These are phyloP conservation scores for Elasticomyces elasticus DNA, from an alignment of 495 filamentous ascomycete genomes.

Conservation along the genomic window DNA sequence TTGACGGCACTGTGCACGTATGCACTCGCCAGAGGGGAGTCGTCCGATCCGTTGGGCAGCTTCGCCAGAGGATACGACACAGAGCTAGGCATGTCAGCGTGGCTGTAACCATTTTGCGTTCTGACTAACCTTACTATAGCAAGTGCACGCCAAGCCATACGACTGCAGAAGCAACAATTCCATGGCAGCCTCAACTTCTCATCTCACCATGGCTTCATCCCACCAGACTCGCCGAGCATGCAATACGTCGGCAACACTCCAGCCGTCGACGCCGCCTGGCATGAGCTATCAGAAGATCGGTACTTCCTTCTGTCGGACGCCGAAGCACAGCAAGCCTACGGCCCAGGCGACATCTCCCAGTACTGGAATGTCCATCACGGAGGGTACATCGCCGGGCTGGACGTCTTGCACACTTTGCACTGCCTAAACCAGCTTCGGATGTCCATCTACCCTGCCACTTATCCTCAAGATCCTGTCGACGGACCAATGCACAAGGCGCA, in stretches of 20 bases:
- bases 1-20: slow-evolving; percentile 1
- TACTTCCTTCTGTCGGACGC: slow-evolving; percentile 15
- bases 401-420: slow-evolving; percentile 15
- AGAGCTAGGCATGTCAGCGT: neutral
- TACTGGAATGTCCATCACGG: slow-evolving; percentile 18
- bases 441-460: slow-evolving; percentile 6
- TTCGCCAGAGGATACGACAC: neutral
- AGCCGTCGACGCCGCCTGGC: slow-evolving; percentile 12
- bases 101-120: neutral
- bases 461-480: slow-evolving; percentile 12
- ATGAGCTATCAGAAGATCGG: slow-evolving; percentile 3
- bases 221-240: slow-evolving; percentile 8
- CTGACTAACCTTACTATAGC: neutral
- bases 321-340: slow-evolving; percentile 9
- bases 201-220: slow-evolving; percentile 8
- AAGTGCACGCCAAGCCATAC: neutral
- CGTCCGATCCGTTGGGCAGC: neutral
- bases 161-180: slow-evolving; percentile 2
- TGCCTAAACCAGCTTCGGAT: slow-evolving; percentile 14
- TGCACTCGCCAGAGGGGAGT: neutral
- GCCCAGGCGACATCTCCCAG: neutral
- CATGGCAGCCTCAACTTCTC: slow-evolving; percentile 16
- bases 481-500: slow-evolving; percentile 8
- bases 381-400: slow-evolving; percentile 6
- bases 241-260: slow-evolving; percentile 5